These are phyloP conservation scores for Colletotrichum chrysophilum DNA, from an alignment of 2,329 filamentous ascomycete species.

Conservation along the genomic window DNA sequence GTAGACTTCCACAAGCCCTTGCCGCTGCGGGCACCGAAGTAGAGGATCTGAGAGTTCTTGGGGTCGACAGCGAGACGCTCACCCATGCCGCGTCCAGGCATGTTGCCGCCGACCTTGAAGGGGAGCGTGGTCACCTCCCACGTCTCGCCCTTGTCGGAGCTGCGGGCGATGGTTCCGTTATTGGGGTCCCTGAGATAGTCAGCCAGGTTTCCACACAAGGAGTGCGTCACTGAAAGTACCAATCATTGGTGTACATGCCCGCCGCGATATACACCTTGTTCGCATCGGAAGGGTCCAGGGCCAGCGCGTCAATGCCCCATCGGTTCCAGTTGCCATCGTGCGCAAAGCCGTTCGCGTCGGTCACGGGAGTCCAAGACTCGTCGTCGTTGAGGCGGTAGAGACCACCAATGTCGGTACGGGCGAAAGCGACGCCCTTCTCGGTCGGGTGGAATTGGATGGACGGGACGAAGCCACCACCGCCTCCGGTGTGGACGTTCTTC, in stretches of 20 bases:
- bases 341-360: slow-evolving; percentile 44
- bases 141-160: slow-evolving; percentile 57
- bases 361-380: slow-evolving; percentile 60
- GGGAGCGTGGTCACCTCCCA: slow-evolving; percentile 54
- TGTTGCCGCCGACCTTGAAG: slow-evolving; percentile 68
- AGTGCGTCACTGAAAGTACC: slow-evolving; percentile 33
- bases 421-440: slow-evolving; percentile 56
- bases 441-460: slow-evolving; percentile 63
- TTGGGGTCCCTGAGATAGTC: slow-evolving; percentile 52
- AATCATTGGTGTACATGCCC: slow-evolving; percentile 64
- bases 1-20: slow-evolving; percentile 65
- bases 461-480: slow-evolving; percentile 61
- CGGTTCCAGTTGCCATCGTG: slow-evolving; percentile 52
- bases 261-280: slow-evolving; percentile 58
- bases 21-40: slow-evolving; percentile 63
- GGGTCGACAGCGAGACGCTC: slow-evolving; percentile 65
- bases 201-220: neutral
- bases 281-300: slow-evolving; percentile 58
- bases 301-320: slow-evolving; percentile 64
- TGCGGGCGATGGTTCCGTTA: slow-evolving; percentile 58
- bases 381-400: slow-evolving; percentile 60
- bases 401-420: slow-evolving; percentile 62
- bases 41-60: slow-evolving; percentile 59
- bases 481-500: slow-evolving; percentile 58
- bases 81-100: slow-evolving; percentile 65